Conservation (phyloP, 176 grass and related monocot genomes). For the Carex kokanica region DNA sequence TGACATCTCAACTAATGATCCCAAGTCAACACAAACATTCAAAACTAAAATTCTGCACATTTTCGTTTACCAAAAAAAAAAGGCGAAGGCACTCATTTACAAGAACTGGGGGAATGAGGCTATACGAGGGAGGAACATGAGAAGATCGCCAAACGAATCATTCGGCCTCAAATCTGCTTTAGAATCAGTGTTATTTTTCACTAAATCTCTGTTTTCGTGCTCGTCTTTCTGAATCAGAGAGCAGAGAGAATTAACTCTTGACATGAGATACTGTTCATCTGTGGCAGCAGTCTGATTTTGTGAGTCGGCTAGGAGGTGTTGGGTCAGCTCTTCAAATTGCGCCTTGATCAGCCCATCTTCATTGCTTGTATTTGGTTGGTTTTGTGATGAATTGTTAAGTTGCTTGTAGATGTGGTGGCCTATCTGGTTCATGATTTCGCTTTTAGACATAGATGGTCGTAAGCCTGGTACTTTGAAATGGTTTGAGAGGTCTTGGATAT, state of each 20-base stretch:
- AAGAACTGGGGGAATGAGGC: constrained; percentile 64
- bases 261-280: constrained; percentile 72
- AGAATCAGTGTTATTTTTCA: constrained; percentile 1
- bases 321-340: constrained; percentile 48
- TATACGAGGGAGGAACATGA: constrained; percentile 53
- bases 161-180: constrained; percentile 28
- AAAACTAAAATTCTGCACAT: background rate
- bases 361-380: constrained; percentile 18
- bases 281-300: constrained; percentile 32
- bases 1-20: background rate
- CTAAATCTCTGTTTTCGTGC: background rate
- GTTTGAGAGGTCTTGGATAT: constrained; percentile 12
- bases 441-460: constrained; percentile 48
- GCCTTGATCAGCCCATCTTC: constrained; percentile 22
- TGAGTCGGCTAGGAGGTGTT: constrained; percentile 52
- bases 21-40: background rate
- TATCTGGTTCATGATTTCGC: constrained; percentile 54
- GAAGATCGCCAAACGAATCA: constrained; percentile 53
- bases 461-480: constrained; percentile 46
- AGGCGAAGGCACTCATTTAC: constrained; percentile 23
- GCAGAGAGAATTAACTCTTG: constrained; percentile 75
- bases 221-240: constrained; percentile 56
- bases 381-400: constrained; percentile 42
- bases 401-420: constrained; percentile 49
- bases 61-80: background rate